phyloP scores from a whole-genome alignment of 2,329 filamentous ascomycete species.

The Cladosporium sp. region DNA sequence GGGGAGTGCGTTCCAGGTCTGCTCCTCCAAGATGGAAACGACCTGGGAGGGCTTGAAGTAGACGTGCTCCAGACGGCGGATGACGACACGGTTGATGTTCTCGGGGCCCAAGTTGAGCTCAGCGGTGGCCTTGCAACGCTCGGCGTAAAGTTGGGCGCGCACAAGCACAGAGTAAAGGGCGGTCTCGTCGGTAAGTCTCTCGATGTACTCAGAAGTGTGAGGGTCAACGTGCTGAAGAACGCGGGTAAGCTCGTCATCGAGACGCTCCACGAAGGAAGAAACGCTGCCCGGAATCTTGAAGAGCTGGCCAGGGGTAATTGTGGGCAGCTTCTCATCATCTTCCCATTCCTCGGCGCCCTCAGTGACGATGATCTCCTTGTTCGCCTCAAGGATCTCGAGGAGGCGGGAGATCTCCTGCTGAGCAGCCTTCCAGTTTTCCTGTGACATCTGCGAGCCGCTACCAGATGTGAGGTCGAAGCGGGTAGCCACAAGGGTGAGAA shows the following conservation, averaged over 20 bases:
- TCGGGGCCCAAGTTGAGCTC: constrained; percentile 78
- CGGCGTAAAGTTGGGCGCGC: constrained; percentile 83
- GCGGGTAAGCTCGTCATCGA: constrained; percentile 95
- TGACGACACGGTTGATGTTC: constrained; percentile 85
- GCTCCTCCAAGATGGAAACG: constrained; percentile 89
- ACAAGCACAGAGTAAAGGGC: constrained; percentile 90
- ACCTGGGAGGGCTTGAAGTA: constrained; percentile 99
- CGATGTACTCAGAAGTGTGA: constrained; percentile 97
- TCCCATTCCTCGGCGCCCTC: constrained; percentile 98
- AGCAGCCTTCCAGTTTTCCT: constrained; percentile 96
- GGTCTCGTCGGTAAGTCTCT: constrained; percentile 87
- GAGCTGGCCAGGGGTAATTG: constrained; percentile 70
- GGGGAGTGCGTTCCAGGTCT: constrained; percentile 82
- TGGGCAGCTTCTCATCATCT: constrained; percentile 91
- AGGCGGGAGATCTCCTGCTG: constrained; percentile 81
- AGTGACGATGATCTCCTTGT: constrained; percentile 73
- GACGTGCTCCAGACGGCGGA: constrained; percentile 92
- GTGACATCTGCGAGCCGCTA: constrained; percentile 77
- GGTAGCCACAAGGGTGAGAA: constrained; percentile 87
- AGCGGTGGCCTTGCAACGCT: constrained; percentile 70
- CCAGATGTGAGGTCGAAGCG: constrained; percentile 90
- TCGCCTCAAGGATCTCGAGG: constrained; percentile 74
- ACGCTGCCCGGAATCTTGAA: constrained; percentile 92
- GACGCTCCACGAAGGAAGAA: constrained; percentile 88
- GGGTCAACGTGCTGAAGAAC: constrained; percentile 98